phyloP scores from a whole-genome alignment of 306 rosid genomes.

The Nissolia schottii region DNA sequence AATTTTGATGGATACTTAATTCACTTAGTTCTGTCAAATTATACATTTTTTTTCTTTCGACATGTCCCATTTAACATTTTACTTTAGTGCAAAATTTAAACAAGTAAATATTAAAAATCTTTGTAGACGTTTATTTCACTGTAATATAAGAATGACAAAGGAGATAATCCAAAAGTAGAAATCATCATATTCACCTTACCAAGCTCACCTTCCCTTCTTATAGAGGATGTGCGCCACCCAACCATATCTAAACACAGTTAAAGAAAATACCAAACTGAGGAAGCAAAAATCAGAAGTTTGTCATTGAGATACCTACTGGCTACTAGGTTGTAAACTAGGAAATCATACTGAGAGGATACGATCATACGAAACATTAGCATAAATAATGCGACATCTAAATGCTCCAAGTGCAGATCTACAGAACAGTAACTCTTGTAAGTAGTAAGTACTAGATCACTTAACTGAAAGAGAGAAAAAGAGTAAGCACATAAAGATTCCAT shows the following conservation, averaged over 20 bases:
- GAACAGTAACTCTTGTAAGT: constrained; percentile 28
- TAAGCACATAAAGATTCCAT: constrained; percentile 3
- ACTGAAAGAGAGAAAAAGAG: not conserved
- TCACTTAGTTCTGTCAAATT: not conserved
- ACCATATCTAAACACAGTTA: constrained; percentile 75
- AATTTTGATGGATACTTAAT: not conserved
- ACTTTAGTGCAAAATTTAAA: not conserved
- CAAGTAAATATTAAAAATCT: not conserved
- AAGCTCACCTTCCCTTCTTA: constrained; percentile 83
- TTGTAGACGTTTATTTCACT: too few species aligned
- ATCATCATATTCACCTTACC: constrained; percentile 54
- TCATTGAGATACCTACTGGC: constrained; percentile 6
- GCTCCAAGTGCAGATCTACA: constrained; percentile 88
- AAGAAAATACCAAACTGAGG: constrained; percentile 31
- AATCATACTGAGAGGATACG: constrained; percentile 60
- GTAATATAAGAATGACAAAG: constrained; percentile 2
- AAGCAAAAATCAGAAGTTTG: constrained; percentile 16
- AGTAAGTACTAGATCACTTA: constrained; percentile 19
- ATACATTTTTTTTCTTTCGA: not conserved
- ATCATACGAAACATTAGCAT: constrained; percentile 94
- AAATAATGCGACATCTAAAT: constrained; percentile 65
- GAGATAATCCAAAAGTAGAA: constrained; percentile 18
- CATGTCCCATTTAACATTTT: not conserved
- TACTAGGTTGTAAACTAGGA: not conserved
- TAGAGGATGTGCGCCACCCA: constrained; percentile 99